Evolutionary conservation across 2,329 filamentous ascomycete genomes (phyloP).

Genomic region (Paraphaeosphaeria minitans): DNA sequence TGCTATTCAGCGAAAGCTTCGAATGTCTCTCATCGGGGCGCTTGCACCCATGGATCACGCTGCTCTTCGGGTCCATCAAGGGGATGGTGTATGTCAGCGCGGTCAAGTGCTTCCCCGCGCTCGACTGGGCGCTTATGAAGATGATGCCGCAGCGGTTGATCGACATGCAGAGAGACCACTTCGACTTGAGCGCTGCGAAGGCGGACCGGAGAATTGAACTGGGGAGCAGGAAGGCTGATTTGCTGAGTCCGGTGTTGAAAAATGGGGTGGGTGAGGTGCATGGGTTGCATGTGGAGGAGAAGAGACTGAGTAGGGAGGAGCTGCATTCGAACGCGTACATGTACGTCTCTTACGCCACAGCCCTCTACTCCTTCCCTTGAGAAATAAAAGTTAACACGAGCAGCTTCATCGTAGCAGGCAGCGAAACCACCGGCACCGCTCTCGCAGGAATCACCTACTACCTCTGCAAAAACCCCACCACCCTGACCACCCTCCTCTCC

Average conservation of each 20-base stretch:
- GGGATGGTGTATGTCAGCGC: slow-evolving; percentile 2
- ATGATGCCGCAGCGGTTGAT: slow-evolving; percentile 9
- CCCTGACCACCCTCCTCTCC: slow-evolving; percentile 14
- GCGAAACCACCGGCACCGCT: slow-evolving; percentile 45
- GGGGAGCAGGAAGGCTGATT: slow-evolving; percentile 10
- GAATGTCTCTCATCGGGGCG: slow-evolving; percentile 33
- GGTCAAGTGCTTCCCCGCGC: slow-evolving; percentile 6
- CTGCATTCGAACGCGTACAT: no score
- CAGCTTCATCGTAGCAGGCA: slow-evolving; percentile 35
- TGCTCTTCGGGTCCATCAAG: slow-evolving; percentile 8
- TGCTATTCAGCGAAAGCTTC: slow-evolving; percentile 58
- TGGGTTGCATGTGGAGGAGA: neutral
- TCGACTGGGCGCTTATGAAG: slow-evolving; percentile 10
- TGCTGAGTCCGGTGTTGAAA: slow-evolving; percentile 11
- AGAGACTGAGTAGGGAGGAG: no score
- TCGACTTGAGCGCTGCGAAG: slow-evolving; percentile 12
- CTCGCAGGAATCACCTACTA: slow-evolving; percentile 38
- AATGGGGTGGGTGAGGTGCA: slow-evolving; percentile 10
- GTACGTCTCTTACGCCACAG: no score
- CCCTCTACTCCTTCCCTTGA: no score
- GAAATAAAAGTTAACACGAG: no score
- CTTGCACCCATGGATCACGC: slow-evolving; percentile 41
- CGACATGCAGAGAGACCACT: slow-evolving; percentile 13
- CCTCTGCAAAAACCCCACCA: slow-evolving; percentile 23
- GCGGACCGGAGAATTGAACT: slow-evolving; percentile 11